Conservation (phyloP, 2,329 filamentous ascomycete genomes). For the Biscogniauxia marginata region DNA sequence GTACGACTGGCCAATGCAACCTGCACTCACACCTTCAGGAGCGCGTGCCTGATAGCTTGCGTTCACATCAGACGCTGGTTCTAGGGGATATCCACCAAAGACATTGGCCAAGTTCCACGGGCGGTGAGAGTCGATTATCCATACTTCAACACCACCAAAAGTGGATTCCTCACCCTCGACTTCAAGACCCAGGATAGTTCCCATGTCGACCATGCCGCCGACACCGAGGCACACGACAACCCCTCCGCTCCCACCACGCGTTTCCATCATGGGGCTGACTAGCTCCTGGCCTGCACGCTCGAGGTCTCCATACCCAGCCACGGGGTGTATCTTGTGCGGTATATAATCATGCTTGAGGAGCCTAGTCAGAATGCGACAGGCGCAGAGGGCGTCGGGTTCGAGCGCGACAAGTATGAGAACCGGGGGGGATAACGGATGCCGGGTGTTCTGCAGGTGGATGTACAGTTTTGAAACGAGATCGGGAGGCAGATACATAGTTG, state of each 20-base stretch:
- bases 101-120: slow-evolving; percentile 96
- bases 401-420: slow-evolving; percentile 90
- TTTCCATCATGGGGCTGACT: slow-evolving; percentile 82
- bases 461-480: slow-evolving; percentile 88
- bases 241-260: slow-evolving; percentile 79
- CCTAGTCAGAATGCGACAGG: slow-evolving; percentile 87
- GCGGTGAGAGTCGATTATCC: slow-evolving; percentile 86
- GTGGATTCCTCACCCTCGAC: slow-evolving; percentile 63
- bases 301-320: slow-evolving; percentile 89
- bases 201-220: slow-evolving; percentile 86
- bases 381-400: slow-evolving; percentile 93
- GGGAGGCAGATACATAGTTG: slow-evolving; percentile 89
- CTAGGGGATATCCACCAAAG: slow-evolving; percentile 70
- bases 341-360: slow-evolving; percentile 98
- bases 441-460: slow-evolving; percentile 78
- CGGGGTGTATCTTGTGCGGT: slow-evolving; percentile 93
- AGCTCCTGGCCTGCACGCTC: slow-evolving; percentile 75
- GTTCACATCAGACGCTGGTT: slow-evolving; percentile 48
- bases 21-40: slow-evolving; percentile 67
- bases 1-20: slow-evolving; percentile 70
- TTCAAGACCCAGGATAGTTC: slow-evolving; percentile 74
- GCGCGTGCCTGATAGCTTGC: slow-evolving; percentile 50
- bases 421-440: slow-evolving; percentile 86
- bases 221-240: slow-evolving; percentile 91
- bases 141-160: slow-evolving; percentile 86